A percentile compares a stretch with the other conserved stretches of the same genome.
These are phyloP conservation scores for Sarcodon sp. DNA, from an alignment of 768 basidiomycete genomes.

Conservation along the genomic window DNA sequence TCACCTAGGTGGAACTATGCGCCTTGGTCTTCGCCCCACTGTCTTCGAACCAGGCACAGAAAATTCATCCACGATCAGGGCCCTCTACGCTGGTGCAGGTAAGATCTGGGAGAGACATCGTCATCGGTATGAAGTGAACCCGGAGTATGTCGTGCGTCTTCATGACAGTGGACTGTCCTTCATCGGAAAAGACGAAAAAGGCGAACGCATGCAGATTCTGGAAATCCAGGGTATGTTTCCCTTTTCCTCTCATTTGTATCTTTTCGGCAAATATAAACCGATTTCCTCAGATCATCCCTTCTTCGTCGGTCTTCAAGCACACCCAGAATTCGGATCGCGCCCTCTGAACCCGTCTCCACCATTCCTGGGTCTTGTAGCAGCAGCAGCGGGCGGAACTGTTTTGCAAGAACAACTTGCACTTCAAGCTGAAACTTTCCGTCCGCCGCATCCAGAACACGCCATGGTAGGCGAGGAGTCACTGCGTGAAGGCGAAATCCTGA, in stretches of 20 bases:
- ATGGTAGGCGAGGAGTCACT: conserved; percentile 62
- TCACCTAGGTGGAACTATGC: conserved; percentile 99
- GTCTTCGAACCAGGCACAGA: conserved; percentile 67
- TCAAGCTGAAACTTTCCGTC: conserved; percentile 51
- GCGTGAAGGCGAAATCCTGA: conserved; percentile 11
- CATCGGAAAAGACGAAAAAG: conserved; percentile 86
- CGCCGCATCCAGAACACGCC: conserved; percentile 63
- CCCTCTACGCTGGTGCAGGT: conserved; percentile 70
- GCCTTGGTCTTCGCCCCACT: conserved; percentile 94
- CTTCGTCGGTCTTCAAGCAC: conserved; percentile 90
- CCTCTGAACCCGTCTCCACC: conserved; percentile 96
- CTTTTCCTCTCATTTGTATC: not conserved
- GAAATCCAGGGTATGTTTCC: conserved; percentile 62
- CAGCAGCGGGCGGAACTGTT: conserved; percentile 39
- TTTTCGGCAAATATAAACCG: not conserved
- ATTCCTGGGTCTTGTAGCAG: conserved; percentile 92
- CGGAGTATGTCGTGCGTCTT: conserved; percentile 64
- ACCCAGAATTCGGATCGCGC: conserved; percentile 97
- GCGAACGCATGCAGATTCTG: conserved; percentile 94
- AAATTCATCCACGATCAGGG: conserved; percentile 56
- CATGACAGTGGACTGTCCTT: conserved; percentile 63
- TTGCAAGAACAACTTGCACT: conserved; percentile 60
- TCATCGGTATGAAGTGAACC: conserved; percentile 95
- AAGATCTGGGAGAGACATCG: conserved; percentile 95
- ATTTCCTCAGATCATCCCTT: conserved; percentile 71